These are phyloP conservation scores for Fibroporia radiculosa DNA, from an alignment of 768 basidiomycete genomes.

Conservation along the genomic window DNA sequence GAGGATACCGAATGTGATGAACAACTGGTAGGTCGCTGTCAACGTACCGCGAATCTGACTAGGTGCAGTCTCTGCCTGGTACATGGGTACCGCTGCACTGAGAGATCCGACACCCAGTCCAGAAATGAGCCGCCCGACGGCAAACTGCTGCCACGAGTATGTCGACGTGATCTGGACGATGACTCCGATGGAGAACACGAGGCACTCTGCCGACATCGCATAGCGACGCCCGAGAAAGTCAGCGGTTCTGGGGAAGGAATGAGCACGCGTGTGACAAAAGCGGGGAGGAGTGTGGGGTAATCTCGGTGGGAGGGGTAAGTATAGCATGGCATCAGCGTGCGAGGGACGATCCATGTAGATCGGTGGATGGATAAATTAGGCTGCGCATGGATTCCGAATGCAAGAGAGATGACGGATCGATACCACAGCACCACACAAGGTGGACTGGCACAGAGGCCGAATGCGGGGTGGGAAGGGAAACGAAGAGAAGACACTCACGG, in stretches of 20 bases:
- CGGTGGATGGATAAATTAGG: no score
- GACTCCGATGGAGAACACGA: slow-evolving; percentile 51
- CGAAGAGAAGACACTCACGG: slow-evolving; percentile 32
- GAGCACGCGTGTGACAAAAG: not conserved
- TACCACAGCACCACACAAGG: no score
- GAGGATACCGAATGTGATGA: slow-evolving; percentile 66
- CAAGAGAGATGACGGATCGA: not conserved
- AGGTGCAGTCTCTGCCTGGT: slow-evolving; percentile 69
- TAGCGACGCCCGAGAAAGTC: slow-evolving; percentile 58
- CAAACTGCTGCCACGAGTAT: slow-evolving; percentile 56
- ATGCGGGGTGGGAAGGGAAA: not conserved
- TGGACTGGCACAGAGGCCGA: not conserved
- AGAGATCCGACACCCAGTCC: slow-evolving; percentile 66
- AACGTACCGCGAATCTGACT: slow-evolving; percentile 63
- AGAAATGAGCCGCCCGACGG: slow-evolving; percentile 55
- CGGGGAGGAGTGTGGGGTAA: slow-evolving; percentile 3
- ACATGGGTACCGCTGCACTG: slow-evolving; percentile 64
- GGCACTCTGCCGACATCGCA: slow-evolving; percentile 58
- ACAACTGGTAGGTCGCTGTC: slow-evolving; percentile 40
- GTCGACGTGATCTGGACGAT: slow-evolving; percentile 48
- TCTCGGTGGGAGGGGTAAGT: no score
- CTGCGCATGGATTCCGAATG: no score
- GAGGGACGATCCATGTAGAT: no score
- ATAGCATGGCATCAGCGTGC: no score
- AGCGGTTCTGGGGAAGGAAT: slow-evolving; percentile 33